These are phyloP conservation scores for Hysterium pulicare DNA, from an alignment of 2,329 filamentous ascomycete genomes.

Conservation along the genomic window DNA sequence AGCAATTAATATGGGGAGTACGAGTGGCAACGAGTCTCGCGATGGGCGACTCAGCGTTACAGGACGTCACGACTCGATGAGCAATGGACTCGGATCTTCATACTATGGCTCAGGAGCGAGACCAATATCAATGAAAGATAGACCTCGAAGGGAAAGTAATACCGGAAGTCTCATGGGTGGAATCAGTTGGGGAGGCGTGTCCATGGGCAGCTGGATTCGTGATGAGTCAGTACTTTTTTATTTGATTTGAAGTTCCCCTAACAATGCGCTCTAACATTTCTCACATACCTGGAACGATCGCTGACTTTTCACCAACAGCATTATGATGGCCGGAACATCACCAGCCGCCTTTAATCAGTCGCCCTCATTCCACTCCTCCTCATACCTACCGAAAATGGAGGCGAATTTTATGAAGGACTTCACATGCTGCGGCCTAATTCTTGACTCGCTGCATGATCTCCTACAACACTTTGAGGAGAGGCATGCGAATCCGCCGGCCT, in stretches of 20 bases:
- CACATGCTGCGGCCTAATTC: conserved; percentile 84
- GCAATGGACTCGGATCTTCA: conserved; percentile 42
- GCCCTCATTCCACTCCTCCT: conserved; percentile 95
- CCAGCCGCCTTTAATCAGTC: conserved; percentile 86
- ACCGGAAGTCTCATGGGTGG: conserved; percentile 66
- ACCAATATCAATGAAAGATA: conserved; percentile 59
- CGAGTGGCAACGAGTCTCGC: conserved; percentile 26
- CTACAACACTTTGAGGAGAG: conserved; percentile 95
- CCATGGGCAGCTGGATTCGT: conserved; percentile 92
- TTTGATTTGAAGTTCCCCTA: conserved; percentile 6
- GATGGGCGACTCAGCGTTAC: conserved; percentile 30
- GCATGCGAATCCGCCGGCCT: conserved; percentile 69
- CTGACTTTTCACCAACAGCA: conserved; percentile 62
- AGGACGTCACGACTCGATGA: conserved; percentile 55
- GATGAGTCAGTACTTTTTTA: conserved; percentile 76
- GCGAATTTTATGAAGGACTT: conserved; percentile 98
- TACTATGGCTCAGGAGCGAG: conserved; percentile 58
- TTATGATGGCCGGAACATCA: conserved; percentile 95
- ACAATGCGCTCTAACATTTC: conserved; percentile 7
- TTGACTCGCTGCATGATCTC: conserved; percentile 89
- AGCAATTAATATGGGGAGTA: conserved; percentile 44
- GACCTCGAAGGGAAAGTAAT: conserved; percentile 56
- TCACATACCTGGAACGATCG: not conserved
- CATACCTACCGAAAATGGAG: conserved; percentile 92
- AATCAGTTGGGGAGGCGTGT: conserved; percentile 96